Evolutionary conservation across 306 rosid genomes (phyloP).

Genomic region (Vachellia pachyceras): DNA sequence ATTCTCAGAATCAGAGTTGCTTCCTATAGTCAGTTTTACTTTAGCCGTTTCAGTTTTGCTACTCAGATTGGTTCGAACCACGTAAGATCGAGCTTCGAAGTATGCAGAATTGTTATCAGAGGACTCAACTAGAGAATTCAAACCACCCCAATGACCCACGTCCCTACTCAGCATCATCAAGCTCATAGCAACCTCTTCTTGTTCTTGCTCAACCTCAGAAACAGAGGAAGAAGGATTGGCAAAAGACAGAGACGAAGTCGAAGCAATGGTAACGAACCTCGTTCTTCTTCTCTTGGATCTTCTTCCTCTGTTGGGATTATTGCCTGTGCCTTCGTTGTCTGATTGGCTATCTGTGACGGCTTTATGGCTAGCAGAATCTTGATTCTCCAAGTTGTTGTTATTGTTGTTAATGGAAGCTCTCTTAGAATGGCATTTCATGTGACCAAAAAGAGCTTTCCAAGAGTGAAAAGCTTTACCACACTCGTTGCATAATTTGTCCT

Average conservation of each 20-base stretch:
- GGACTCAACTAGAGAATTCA: conserved; percentile 57
- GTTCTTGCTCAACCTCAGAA: conserved; percentile 80
- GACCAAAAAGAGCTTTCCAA: conserved; percentile 91
- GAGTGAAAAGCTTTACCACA: conserved; percentile 79
- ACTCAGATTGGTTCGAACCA: conserved; percentile 38
- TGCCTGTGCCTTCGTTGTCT: conserved; percentile 63
- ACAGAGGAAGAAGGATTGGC: conserved; percentile 58
- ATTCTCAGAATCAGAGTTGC: background rate
- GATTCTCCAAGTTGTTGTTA: conserved; percentile 55
- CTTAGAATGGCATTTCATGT: conserved; percentile 87
- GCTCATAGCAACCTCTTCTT: conserved; percentile 90
- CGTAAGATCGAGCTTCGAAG: conserved; percentile 53
- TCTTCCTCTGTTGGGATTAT: conserved; percentile 52
- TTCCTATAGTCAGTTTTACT: background rate
- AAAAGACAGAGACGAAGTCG: conserved; percentile 54
- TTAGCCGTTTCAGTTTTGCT: conserved; percentile 33
- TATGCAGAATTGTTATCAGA: conserved; percentile 67
- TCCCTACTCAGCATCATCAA: conserved; percentile 90
- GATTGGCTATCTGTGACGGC: conserved; percentile 65
- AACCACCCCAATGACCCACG: conserved; percentile 56
- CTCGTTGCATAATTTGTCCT: conserved; percentile 76
- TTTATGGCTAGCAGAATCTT: conserved; percentile 70
- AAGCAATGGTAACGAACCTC: conserved; percentile 48
- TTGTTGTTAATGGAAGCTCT: conserved; percentile 49
- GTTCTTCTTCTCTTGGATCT: conserved; percentile 76